These are phyloP conservation scores for Ganoderma boninense DNA, from an alignment of 1,284 basidiomycete species.

Conservation along the genomic window DNA sequence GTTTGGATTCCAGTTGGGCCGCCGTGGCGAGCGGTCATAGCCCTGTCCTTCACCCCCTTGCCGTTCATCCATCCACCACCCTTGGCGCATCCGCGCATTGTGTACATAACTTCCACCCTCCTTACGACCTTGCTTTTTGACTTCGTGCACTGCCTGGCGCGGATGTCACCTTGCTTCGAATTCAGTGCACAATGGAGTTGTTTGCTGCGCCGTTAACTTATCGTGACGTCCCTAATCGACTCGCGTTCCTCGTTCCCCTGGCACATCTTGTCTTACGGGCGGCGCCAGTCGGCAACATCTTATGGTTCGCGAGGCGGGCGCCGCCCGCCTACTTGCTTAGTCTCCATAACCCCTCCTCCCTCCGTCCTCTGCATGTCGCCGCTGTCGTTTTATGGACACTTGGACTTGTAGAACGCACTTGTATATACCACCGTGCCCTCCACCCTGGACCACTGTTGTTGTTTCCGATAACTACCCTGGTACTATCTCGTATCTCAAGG, in stretches of 20 bases:
- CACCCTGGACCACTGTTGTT: not conserved
- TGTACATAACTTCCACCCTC: constrained; percentile 25
- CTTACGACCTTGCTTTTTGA: constrained; percentile 12
- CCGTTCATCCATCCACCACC: not conserved
- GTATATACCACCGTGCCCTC: constrained; percentile 10
- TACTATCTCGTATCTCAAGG: not conserved
- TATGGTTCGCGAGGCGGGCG: not conserved
- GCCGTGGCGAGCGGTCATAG: constrained; percentile 24
- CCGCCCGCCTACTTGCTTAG: not conserved
- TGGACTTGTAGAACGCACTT: constrained; percentile 8
- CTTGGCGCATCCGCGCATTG: constrained; percentile 8
- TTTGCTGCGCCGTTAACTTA: constrained; percentile 31
- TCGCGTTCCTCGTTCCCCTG: constrained; percentile 27
- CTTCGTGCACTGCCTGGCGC: constrained; percentile 16
- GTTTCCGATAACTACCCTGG: not conserved
- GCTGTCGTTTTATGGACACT: not conserved
- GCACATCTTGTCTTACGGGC: not conserved
- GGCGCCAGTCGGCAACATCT: not conserved
- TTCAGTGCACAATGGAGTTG: constrained; percentile 29
- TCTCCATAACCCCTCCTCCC: not conserved
- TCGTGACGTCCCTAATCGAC: constrained; percentile 33
- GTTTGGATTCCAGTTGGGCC: constrained; percentile 33
- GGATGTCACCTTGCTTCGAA: constrained; percentile 15
- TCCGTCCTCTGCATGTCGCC: not conserved
- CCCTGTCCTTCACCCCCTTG: not conserved